Conservation (phyloP, 176 grass and related monocot species). For the Juncus effusus region DNA sequence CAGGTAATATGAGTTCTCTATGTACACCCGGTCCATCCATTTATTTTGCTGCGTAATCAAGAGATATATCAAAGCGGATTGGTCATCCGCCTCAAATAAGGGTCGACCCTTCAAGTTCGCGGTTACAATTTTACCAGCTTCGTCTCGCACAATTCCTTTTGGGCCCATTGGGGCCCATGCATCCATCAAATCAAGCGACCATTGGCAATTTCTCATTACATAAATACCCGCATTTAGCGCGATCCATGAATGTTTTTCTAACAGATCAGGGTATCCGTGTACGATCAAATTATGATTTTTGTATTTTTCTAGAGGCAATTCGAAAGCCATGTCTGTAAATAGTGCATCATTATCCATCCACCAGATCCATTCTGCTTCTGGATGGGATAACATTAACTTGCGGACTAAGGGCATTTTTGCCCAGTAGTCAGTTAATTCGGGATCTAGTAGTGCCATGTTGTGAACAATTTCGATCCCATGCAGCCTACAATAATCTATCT, state of each 20-base stretch:
- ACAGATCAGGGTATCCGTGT: constrained; percentile 39
- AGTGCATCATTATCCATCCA: constrained; percentile 40
- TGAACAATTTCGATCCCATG: constrained; percentile 61
- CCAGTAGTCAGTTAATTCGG: constrained; percentile 51
- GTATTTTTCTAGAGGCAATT: constrained; percentile 48
- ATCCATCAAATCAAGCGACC: constrained; percentile 74
- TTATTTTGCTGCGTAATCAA: constrained; percentile 43
- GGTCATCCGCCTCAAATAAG: constrained; percentile 66
- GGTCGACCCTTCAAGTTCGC: constrained; percentile 48
- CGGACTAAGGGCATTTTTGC: constrained; percentile 58
- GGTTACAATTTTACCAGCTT: constrained; percentile 45
- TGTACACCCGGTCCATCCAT: constrained; percentile 58
- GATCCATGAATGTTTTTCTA: constrained; percentile 43
- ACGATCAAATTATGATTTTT: constrained; percentile 48
- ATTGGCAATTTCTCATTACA: constrained; percentile 75
- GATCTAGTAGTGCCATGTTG: constrained; percentile 39
- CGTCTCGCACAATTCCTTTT: constrained; percentile 35
- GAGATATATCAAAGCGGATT: constrained; percentile 68
- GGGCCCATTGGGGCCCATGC: constrained; percentile 67
- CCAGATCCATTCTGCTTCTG: constrained; percentile 46
- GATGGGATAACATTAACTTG: constrained; percentile 63
- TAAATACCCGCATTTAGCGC: constrained; percentile 62
- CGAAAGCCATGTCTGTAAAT: constrained; percentile 79
- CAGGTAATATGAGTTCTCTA: constrained; percentile 72
- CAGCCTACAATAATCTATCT: constrained; percentile 68